Evolutionary conservation across 495 filamentous ascomycete genomes (phyloP), one percentile per base, ranked within the genome.

Genomic region (Neurospora tetrasperma): DNA sequence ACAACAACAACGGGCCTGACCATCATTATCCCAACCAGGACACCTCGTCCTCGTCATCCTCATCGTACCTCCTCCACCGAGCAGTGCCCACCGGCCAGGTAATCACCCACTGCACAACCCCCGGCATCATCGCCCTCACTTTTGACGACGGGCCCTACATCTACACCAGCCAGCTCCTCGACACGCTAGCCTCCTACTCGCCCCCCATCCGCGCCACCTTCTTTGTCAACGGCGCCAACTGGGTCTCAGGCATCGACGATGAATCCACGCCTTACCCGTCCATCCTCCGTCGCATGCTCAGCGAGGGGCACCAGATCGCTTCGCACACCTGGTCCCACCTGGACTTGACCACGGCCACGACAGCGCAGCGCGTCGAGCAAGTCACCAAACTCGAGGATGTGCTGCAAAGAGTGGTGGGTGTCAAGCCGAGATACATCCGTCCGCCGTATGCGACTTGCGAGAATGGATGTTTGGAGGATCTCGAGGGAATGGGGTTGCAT

Each of bases 151-250:
- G 83, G 7, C 84, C 84, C n/a, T 84, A 76, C 72, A 43, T 73
- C 38, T 82, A 79, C 71, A 83, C 81, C 20, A 46, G 18, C 23
- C 74, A 75, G 10, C 70, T 83, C 54, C 71, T 83, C 44, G 81
- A 83, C 20, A 46, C 74, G 16, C 71, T 81, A 4, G 77, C 38
- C 77, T 66, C 75, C 66, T 59, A 31, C 44, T 76, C 80, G 39
- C 89, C 90, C 77, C 78, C 83, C 20, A 86, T 86, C 18, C 88
- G 87, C 70, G 90, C 88, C 3, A 93, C 91, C 14, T 93, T 93
- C 79, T 93, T 93, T 79, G 80, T 93, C 75, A 91, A 89, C 44
- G 91, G 90, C 10, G 86, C 88, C 81, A 92, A 92, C 79, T 87
- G 86, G 71, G 85, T 84, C 69, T 89, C 88, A 69, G 86, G 85